phyloP scores from a whole-genome alignment of 305 asterid genomes.

The Fraxinus greggii region DNA sequence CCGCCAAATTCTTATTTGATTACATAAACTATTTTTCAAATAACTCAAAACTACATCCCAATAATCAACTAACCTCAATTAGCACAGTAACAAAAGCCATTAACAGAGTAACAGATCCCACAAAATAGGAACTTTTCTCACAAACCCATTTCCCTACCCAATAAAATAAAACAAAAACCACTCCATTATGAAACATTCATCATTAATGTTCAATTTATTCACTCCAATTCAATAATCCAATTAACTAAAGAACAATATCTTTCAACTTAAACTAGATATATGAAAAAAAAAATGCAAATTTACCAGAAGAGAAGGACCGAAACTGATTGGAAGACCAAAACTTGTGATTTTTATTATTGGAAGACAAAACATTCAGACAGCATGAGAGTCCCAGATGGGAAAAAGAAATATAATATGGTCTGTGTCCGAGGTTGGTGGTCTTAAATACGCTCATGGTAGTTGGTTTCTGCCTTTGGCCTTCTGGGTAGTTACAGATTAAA shows the following conservation, averaged over 20 bases:
- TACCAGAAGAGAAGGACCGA: conserved; percentile 46
- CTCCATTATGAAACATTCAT: background rate
- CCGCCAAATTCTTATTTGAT: background rate
- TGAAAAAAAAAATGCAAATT: conserved; percentile 3
- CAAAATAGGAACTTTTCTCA: background rate
- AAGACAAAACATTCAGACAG: conserved; percentile 23
- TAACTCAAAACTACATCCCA: background rate
- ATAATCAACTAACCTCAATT: background rate
- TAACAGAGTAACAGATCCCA: background rate
- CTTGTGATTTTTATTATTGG: background rate
- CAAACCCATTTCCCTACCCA: background rate
- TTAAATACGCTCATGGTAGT: conserved; percentile 47
- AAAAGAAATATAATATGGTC: conserved; percentile 9
- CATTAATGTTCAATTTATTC: background rate
- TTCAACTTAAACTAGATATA: background rate
- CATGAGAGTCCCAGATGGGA: conserved; percentile 15
- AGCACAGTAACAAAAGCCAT: background rate
- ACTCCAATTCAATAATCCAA: conserved; percentile 18
- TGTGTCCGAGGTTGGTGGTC: conserved; percentile 37
- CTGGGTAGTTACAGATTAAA: background rate
- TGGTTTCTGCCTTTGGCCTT: conserved; percentile 14
- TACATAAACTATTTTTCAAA: background rate
- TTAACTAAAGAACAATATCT: background rate
- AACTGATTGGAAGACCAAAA: conserved; percentile 22
- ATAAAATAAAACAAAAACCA: conserved; percentile 7